Base-by-base conservation (phyloP, 352 stramenopile species). In the Globisporangium spiculum region DNA sequence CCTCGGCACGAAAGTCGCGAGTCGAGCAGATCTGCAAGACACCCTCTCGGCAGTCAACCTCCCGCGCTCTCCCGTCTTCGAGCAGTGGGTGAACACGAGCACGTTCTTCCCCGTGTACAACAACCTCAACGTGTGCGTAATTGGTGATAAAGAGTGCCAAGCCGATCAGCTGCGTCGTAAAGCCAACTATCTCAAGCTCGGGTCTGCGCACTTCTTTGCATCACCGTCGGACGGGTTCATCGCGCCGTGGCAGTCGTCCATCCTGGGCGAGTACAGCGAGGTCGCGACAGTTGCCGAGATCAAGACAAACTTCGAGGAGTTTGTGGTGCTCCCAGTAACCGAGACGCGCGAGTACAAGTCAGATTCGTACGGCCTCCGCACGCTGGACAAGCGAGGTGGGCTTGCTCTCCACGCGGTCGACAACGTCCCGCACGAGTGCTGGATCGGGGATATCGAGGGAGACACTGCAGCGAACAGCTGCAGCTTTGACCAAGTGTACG, bases 171-270 rank as follows among this genome's bases (percentile, higher is more conserved):
- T 54, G 7, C 72, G 75, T 3, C 80, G 78, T 38, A 80, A 81
- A 26, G 38, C 48, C 63, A 88, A 88, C 72, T 84, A 78, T 48
- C 54, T 74, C 16, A 79, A 75, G 55, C 63, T 84, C 26, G 68
- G 77, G 41, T 67, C 67, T 10, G 80, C 78, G 1, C 75, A 86
- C 67, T 85, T 83, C 72, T 83, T 88, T 44, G 73, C 73, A 0
- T 86, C 78, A 5, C 76, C 78, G 1, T 38, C 75, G 48, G 80
- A 86, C 34, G 77, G 77, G 8, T n/a, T 79, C 3, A 66, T 83
- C 50, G 32, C 70, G 3, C 76, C 78, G 34, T 89, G 75, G 76
- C 78, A 89, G 52, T 74, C 61, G 20, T 75, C 64, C 0, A 30
- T 79, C 1, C 62, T 85, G 3, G 71, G 78, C 24, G 73, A 77